Percentiles rank a stretch among this genome's conserved stretches.
Conservation (phyloP, 78 protist species). For the Chrysochromulina parva region DNA sequence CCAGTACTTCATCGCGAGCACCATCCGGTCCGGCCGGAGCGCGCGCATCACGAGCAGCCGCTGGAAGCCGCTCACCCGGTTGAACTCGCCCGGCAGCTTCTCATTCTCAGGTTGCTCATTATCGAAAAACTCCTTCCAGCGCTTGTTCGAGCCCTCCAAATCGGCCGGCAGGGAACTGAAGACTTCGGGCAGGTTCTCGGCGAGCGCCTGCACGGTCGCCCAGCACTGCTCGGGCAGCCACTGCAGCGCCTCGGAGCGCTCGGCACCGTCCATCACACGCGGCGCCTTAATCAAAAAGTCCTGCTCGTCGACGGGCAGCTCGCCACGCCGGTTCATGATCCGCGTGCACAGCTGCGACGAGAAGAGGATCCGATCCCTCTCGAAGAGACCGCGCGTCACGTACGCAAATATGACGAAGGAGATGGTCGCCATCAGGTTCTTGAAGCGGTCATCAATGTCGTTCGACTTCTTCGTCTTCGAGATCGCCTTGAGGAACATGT, state of each 20-base stretch:
- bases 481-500: constrained; percentile 69
- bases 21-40: constrained; percentile 86
- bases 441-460: constrained; percentile 21
- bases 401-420: constrained; percentile 38
- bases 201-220: constrained; percentile 48
- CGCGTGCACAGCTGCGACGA: constrained; percentile 74
- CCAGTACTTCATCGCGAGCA: constrained; percentile 51
- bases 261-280: not conserved
- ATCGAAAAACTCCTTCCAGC: constrained; percentile 79
- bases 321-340: constrained; percentile 45
- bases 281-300: constrained; percentile 76
- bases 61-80: constrained; percentile 52
- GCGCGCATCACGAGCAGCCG: constrained; percentile 61
- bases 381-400: constrained; percentile 73
- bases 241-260: not conserved
- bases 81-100: constrained; percentile 82
- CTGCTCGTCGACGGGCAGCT: constrained; percentile 60
- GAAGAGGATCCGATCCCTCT: constrained; percentile 73
- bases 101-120: constrained; percentile 72
- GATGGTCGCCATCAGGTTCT: not conserved
- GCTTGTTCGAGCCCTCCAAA: constrained; percentile 64
- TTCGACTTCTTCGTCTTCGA: not conserved
- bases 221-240: constrained; percentile 68
- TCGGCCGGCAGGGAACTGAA: constrained; percentile 62
- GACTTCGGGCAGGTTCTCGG: constrained; percentile 50